Evolutionary conservation across 2,329 filamentous ascomycete species (phyloP).

Genomic region (Aureobasidium subglaciale): DNA sequence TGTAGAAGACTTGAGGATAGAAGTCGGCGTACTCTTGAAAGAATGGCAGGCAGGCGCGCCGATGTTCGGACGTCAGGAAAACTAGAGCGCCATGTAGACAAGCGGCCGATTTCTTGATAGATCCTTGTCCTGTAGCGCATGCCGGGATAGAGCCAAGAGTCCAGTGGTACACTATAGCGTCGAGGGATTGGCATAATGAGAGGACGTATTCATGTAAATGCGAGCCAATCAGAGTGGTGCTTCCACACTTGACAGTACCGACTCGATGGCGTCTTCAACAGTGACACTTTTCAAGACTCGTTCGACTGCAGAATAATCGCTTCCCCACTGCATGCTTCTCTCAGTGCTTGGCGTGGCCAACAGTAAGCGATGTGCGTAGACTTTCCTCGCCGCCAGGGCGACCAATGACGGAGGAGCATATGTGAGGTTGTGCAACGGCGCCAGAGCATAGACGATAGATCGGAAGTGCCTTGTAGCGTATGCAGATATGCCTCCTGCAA

Average conservation of each 20-base stretch:
- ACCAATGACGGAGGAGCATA: slow-evolving; percentile 82
- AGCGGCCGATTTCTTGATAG: too few species aligned
- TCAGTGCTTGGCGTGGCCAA: slow-evolving; percentile 65
- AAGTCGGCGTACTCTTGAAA: slow-evolving; percentile 15
- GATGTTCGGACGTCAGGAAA: slow-evolving; percentile 5
- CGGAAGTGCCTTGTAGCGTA: slow-evolving; percentile 69
- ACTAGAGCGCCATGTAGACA: not conserved
- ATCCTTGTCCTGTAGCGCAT: too few species aligned
- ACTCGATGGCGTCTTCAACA: slow-evolving; percentile 50
- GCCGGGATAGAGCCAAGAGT: too few species aligned
- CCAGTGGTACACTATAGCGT: too few species aligned
- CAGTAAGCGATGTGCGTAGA: slow-evolving; percentile 77
- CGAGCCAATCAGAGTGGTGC: slow-evolving; percentile 38
- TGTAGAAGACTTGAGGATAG: slow-evolving; percentile 48
- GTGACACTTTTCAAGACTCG: slow-evolving; percentile 55
- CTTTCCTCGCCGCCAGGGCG: slow-evolving; percentile 72
- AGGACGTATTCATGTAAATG: not conserved
- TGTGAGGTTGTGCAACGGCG: slow-evolving; percentile 70
- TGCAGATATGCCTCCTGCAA: slow-evolving; percentile 70
- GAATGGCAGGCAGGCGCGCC: slow-evolving; percentile 16
- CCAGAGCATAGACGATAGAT: slow-evolving; percentile 53
- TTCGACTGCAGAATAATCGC: slow-evolving; percentile 62
- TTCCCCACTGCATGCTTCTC: slow-evolving; percentile 90
- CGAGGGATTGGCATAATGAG: too few species aligned
- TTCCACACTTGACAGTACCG: slow-evolving; percentile 51